Percentiles rank a stretch among this genome's conserved stretches.
phyloP scores from a whole-genome alignment of 192 early-diverging fungal genomes.

The Funneliformis mosseae region DNA sequence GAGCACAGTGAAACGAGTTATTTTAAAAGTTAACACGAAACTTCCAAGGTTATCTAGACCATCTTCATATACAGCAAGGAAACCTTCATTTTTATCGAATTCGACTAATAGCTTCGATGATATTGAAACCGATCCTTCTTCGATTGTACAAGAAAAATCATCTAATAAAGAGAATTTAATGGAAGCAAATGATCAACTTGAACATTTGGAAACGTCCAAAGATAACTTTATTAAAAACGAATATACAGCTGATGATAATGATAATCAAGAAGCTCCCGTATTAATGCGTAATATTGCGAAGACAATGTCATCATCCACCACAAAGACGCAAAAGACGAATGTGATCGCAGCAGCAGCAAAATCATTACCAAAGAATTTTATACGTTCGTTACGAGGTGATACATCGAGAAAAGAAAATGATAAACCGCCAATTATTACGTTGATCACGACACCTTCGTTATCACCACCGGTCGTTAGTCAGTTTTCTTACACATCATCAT shows the following conservation, averaged over 20 bases:
- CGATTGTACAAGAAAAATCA: not conserved
- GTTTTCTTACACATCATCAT: not conserved
- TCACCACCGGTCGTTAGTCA: constrained; percentile 11
- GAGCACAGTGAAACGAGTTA: constrained; percentile 6
- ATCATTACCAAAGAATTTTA: constrained; percentile 9
- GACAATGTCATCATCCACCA: not conserved
- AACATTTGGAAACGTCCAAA: not conserved
- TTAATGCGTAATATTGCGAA: not conserved
- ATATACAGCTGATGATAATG: not conserved
- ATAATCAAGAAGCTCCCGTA: not conserved
- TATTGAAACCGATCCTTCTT: not conserved
- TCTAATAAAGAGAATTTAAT: not conserved
- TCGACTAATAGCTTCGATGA: not conserved
- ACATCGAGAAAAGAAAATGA: not conserved
- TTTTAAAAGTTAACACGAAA: not conserved
- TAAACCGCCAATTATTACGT: not conserved
- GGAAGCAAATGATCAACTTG: not conserved
- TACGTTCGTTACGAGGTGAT: not conserved
- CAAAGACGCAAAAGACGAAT: constrained; percentile 11
- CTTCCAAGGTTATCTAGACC: not conserved
- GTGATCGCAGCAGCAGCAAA: not conserved
- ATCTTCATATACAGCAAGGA: not conserved
- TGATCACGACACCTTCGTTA: not conserved
- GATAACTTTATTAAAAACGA: not conserved
- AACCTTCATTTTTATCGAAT: not conserved